Conservation (phyloP, 805 yeast species). For the Ascoidea asiatica region DNA sequence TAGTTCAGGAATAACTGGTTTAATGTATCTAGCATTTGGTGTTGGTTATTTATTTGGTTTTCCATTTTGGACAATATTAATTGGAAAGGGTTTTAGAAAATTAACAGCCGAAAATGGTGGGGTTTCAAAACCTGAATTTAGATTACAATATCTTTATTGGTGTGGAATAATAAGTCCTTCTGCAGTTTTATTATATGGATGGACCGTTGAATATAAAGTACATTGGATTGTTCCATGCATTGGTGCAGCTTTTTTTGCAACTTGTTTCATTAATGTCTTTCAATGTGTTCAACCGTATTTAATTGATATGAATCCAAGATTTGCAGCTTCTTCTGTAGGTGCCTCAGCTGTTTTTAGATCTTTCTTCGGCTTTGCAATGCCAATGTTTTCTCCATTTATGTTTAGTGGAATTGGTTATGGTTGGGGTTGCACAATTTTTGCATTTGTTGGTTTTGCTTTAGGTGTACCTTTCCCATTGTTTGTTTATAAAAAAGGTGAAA, state of each 20-base stretch:
- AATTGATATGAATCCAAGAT: constrained; percentile 57
- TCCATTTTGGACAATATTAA: constrained; percentile 29
- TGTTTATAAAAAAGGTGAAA: constrained; percentile 42
- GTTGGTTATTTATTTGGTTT: constrained; percentile 41
- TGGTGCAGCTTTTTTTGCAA: constrained; percentile 48
- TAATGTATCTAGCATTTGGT: constrained; percentile 45
- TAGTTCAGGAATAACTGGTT: constrained; percentile 34
- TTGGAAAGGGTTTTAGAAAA: constrained; percentile 25
- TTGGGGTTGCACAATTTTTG: constrained; percentile 60
- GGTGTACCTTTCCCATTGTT: constrained; percentile 60
- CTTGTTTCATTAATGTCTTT: constrained; percentile 49
- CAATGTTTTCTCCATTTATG: constrained; percentile 48
- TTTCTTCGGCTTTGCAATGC: constrained; percentile 55
- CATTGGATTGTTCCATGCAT: constrained; percentile 53
- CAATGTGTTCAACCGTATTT: constrained; percentile 55
- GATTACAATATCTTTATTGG: constrained; percentile 37
- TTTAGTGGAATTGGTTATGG: constrained; percentile 45
- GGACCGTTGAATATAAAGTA: constrained; percentile 45
- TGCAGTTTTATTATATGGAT: constrained; percentile 60
- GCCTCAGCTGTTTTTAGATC: constrained; percentile 61
- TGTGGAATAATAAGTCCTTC: constrained; percentile 40
- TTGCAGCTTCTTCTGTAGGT: constrained; percentile 56
- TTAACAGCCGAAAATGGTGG: constrained; percentile 33
- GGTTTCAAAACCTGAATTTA: constrained; percentile 45
- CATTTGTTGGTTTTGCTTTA: constrained; percentile 36